Base-by-base conservation (phyloP, 129 eudicot species). In the Ambrosia artemisiifolia region DNA sequence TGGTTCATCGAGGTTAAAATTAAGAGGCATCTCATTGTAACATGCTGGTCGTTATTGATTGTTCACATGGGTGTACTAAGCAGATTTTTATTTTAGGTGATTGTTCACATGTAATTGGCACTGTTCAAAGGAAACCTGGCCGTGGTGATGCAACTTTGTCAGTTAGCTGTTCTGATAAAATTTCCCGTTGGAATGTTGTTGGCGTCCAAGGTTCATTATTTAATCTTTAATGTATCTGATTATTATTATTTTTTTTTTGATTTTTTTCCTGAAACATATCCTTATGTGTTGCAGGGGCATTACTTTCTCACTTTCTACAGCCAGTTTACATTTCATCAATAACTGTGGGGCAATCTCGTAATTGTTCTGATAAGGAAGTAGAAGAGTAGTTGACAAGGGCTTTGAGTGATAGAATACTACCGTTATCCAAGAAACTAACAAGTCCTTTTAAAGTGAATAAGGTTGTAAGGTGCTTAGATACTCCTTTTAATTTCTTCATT, bases 51-150 rank as follows among this genome's bases (percentile, higher is more conserved):
- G n/a, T n/a, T n/a, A n/a, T n/a, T n/a, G n/a, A n/a, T n/a, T n/a
- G n/a, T n/a, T 51, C 11, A n/a, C 3, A 38, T 69, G 47, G 30
- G 32, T 11, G 57, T 53, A 16, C 51, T 66, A 49, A 51, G n/a
- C n/a, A n/a, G 16, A 44, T 42, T 69, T 32, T 19, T 34, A 13
- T 67, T 68, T 46, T 63, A 85, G 88, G 86, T 50, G 85, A 75
- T 68, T 85, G 77, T 80, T 68, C 85, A 56, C 77, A 67, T 69
- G 83, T 64, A 46, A 28, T 62, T 69, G 95, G 96, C 63, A 71
- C 88, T 7, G 98, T 92, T 79, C 91, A 88, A 73, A 87, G 99
- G 81, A 94, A 94, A 83, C 99, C 99, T 69, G 99, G 99, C n/a
- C 95, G 99, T 74, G 99, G 99, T 13, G 93, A 84, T 64, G 78